These are phyloP conservation scores for Ogataea thermomethanolica DNA, from an alignment of 805 yeast species.

Conservation along the genomic window DNA sequence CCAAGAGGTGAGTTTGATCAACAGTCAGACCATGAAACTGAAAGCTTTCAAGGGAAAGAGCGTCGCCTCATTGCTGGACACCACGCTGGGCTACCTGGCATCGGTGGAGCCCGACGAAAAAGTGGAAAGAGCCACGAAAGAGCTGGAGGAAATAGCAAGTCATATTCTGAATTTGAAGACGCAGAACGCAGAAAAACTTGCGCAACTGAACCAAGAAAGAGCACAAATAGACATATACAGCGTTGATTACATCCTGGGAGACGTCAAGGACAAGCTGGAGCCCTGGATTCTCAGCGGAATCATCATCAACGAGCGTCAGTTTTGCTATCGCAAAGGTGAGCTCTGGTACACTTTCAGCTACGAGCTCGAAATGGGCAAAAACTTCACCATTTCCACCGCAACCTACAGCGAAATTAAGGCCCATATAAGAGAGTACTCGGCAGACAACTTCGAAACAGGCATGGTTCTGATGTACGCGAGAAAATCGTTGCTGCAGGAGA, in stretches of 20 bases:
- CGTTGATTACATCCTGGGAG: constrained; percentile 26
- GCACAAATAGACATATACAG: constrained; percentile 24
- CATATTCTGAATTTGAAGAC: constrained; percentile 10
- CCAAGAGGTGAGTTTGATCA: constrained; percentile 14
- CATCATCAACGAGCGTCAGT: constrained; percentile 31
- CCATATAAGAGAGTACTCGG: constrained; percentile 21
- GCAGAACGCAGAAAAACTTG: constrained; percentile 16
- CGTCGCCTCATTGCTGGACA: constrained; percentile 24
- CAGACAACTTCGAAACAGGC: constrained; percentile 27
- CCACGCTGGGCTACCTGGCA: constrained; percentile 27
- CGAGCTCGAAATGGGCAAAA: constrained; percentile 25
- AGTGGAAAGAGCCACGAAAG: constrained; percentile 20
- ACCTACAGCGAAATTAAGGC: constrained; percentile 28
- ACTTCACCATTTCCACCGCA: constrained; percentile 20
- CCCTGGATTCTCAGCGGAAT: constrained; percentile 40
- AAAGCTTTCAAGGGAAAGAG: constrained; percentile 34
- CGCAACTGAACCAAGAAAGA: constrained; percentile 15
- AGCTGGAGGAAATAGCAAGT: constrained; percentile 18
- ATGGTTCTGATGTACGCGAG: constrained; percentile 35
- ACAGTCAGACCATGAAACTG: constrained; percentile 20
- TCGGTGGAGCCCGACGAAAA: constrained; percentile 7
- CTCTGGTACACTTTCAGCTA: constrained; percentile 34
- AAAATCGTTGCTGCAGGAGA: constrained; percentile 22
- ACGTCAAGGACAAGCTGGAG: constrained; percentile 25
- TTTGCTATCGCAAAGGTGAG: constrained; percentile 27